A percentile compares a stretch with the other conserved stretches of the same genome.
Evolutionary conservation across 441 rosid species (phyloP).

Genomic region (Codiaeum variegatum): DNA sequence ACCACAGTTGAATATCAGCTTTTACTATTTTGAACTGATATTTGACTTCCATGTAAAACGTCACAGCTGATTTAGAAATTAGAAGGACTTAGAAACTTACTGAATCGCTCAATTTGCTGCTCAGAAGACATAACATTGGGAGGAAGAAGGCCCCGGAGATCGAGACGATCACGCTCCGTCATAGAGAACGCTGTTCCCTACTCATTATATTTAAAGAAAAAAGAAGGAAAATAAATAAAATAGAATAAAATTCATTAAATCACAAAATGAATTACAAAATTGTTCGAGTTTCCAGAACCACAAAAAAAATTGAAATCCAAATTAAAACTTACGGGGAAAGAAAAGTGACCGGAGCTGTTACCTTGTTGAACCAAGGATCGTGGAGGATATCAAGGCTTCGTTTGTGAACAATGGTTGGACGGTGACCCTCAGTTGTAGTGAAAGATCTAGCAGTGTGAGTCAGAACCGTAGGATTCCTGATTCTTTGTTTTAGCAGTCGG

Average conservation of each 20-base stretch:
- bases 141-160: constrained; percentile 96
- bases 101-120: constrained; percentile 93
- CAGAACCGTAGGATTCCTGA: constrained; percentile 19
- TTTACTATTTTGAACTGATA: neutral
- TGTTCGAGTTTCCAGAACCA: neutral
- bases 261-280: neutral
- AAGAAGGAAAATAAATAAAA: neutral
- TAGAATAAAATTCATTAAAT: neutral
- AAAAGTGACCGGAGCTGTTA: constrained; percentile 10
- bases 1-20: no score
- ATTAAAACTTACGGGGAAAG: neutral
- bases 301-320: no score
- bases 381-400: constrained; percentile 96
- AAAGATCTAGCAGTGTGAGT: constrained; percentile 41
- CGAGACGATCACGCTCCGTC: constrained; percentile 94
- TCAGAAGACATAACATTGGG: constrained; percentile 81
- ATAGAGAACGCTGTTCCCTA: constrained; percentile 95
- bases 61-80: neutral
- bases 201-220: neutral
- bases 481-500: constrained; percentile 41
- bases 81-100: constrained; percentile 36
- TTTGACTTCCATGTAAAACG: neutral
- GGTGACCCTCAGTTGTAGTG: constrained; percentile 90
- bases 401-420: constrained; percentile 89
- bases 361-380: constrained; percentile 99